Evolutionary conservation across 345 rosid genomes (phyloP), one percentile per base, ranked within the genome.

Genomic region (Syzygium oleosum): DNA sequence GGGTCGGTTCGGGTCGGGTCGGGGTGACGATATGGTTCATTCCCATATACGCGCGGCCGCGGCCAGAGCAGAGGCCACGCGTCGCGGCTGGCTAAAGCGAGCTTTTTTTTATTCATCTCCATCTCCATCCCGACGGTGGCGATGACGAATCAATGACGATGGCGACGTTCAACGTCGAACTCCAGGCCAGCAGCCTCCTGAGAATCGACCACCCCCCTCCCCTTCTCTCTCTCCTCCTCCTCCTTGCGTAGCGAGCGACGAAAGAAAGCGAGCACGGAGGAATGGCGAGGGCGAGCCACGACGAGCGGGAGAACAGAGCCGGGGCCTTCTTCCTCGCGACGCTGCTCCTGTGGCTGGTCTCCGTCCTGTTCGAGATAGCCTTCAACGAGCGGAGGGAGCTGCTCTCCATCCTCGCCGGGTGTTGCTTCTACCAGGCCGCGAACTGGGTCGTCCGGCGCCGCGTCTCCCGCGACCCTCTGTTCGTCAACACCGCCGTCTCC

Each of bases 401-500:
- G 52, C 59, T 93, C 15, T 92, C 73, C 84, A 90, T 97, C 79
- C 89, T 94, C 17, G 91, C 88, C 2, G 98, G 98, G 27, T 92
- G 89, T 68, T 91, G 85, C 68, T 94, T 97, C 87, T 96, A 89
- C 95, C 98, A 97, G 88, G 53, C 86, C 31, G 94, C 95, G 54
- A 97, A 96, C 88, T 93, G 95, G 95, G 88, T 92, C 34, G 84
- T 96, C 88, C 93, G 98, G 34, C 31, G 73, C 41, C 84, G 59
- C 87, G 89, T 95, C 85, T 95, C 97, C 89, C 98, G 98, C 85
- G 98, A 96, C 85, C 95, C 97, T 89, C 94, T 96, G 88, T 95
- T 95, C 59, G 99, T 97, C 55, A 97, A 96, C 31, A 97, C 98
- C 90, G 92, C 93, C 46, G 98, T 95, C 86, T 97, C 99, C 85